Base-by-base conservation (phyloP, 768 basidiomycete genomes). In the Exidia glandulosa region DNA sequence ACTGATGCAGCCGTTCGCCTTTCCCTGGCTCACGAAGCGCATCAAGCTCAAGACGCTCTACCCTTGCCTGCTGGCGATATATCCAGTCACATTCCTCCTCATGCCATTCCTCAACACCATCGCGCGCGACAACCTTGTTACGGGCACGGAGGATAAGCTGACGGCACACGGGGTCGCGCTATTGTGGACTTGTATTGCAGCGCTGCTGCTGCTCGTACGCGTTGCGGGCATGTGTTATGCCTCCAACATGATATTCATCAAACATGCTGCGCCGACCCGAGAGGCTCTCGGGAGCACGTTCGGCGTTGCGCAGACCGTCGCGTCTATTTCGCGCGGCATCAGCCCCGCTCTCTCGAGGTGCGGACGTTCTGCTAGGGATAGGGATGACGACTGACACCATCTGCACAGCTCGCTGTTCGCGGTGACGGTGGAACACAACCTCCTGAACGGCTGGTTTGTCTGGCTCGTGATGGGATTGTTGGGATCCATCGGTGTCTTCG, bases 251-350 rank as follows among this genome's bases (percentile, higher is more conserved):
- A 69, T 72, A 16, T 62, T 72, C 45, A 68, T 69, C 19, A 68
- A 69, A 57, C 66, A 68, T 50, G 64, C 69, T 36, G 66, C 70
- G 3, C 69, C 69, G 2, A 66, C 63, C 19, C 47, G 64, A 9
- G 62, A 68, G 29, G 68, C 68, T 16, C 66, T 73, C 12, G 71
- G 70, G 3, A 67, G 67, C 14, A 64, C 68, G 23, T 72, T 71
- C 58, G 73, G 73, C 36, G 57, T 73, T 25, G 68, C 69, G 1
- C 72, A 74, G 63, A 66, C 70, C 60, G 63, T 66, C n/a, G 67
- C 70, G 45, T 69, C 69, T 3, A 55, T 68, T 31, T 67, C 69
- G 6, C 61, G 63, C 16, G 64, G 69, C 2, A 56, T 70, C 37
- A 66, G 67, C 2, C 68, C 73, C 1, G 66, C 70, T 3, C 61